A percentile compares a stretch with the other conserved stretches of the same genome.
These are phyloP conservation scores for Phylloboletellus chloephorus DNA, from an alignment of 1,284 basidiomycete species.

Conservation along the genomic window DNA sequence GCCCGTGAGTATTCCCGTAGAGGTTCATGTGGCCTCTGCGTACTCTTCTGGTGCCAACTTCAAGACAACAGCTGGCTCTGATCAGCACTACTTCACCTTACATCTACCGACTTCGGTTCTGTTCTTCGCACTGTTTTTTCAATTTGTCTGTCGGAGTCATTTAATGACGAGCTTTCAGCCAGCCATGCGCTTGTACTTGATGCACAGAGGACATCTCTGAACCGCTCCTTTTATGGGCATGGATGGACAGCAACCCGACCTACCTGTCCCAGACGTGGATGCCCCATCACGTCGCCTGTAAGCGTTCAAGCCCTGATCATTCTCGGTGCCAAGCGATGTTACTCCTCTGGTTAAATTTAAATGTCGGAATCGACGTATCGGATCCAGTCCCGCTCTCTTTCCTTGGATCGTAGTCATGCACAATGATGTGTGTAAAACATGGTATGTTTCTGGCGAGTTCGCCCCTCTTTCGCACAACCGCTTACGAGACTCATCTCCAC, in stretches of 20 bases:
- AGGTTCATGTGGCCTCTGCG: conserved; percentile 15
- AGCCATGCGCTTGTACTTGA: conserved; percentile 1
- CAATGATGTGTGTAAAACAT: not conserved
- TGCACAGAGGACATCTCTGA: conserved; percentile 2
- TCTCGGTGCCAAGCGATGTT: not conserved
- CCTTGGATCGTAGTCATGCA: not conserved
- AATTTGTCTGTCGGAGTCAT: conserved; percentile 11
- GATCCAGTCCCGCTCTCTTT: not conserved
- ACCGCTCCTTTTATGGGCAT: conserved; percentile 4
- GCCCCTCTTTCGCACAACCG: conserved; percentile 4
- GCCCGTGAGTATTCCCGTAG: conserved; percentile 17
- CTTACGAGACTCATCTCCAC: conserved; percentile 23
- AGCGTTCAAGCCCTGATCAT: not conserved
- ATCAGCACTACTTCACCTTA: conserved; percentile 8
- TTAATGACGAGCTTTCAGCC: not conserved
- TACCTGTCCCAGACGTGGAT: not conserved
- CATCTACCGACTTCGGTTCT: conserved; percentile 5
- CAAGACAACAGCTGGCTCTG: too few species aligned
- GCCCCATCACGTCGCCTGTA: not conserved
- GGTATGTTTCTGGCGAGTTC: not conserved
- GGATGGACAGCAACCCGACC: not conserved
- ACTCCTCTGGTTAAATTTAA: not conserved
- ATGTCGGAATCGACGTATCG: conserved; percentile 3
- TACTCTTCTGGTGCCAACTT: conserved; percentile 5
- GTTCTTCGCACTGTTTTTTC: conserved; percentile 24